phyloP scores from a whole-genome alignment of 179 eudicot genomes.

The Heliamphora pulchella region DNA sequence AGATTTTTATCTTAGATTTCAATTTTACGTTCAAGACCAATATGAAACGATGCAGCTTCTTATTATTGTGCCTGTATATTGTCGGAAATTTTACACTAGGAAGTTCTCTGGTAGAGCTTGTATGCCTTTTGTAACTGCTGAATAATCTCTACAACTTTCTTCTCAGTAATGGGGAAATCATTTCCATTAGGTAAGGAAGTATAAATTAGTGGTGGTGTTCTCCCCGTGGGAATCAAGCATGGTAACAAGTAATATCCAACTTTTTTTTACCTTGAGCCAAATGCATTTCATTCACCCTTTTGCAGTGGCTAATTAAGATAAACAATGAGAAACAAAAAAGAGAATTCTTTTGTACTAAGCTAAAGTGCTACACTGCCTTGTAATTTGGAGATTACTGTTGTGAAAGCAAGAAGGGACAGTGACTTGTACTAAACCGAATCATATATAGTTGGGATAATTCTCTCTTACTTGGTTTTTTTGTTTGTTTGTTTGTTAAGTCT shows the following conservation, averaged over 20 bases:
- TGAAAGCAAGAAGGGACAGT: neutral
- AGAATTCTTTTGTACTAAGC: neutral
- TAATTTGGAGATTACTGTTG: neutral
- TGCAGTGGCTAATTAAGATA: neutral
- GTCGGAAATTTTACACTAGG: neutral
- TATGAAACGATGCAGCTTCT: neutral
- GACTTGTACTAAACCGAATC: neutral
- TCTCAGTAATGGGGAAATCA: neutral
- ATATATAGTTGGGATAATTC: neutral
- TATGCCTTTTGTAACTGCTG: neutral
- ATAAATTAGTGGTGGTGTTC: neutral
- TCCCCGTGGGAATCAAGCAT: neutral
- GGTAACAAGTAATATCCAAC: neutral
- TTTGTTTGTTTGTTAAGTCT: neutral
- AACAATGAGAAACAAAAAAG: neutral
- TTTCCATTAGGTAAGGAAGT: neutral
- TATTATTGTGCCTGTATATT: neutral
- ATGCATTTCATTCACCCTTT: neutral
- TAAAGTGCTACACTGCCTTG: neutral
- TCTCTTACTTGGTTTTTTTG: neutral
- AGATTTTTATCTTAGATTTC: neutral
- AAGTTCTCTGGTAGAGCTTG: neutral
- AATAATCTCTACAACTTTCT: neutral
- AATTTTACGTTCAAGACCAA: neutral
- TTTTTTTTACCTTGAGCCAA: neutral